phyloP scores from a whole-genome alignment of 2,329 filamentous ascomycete genomes.

The Colletotrichum musicola region DNA sequence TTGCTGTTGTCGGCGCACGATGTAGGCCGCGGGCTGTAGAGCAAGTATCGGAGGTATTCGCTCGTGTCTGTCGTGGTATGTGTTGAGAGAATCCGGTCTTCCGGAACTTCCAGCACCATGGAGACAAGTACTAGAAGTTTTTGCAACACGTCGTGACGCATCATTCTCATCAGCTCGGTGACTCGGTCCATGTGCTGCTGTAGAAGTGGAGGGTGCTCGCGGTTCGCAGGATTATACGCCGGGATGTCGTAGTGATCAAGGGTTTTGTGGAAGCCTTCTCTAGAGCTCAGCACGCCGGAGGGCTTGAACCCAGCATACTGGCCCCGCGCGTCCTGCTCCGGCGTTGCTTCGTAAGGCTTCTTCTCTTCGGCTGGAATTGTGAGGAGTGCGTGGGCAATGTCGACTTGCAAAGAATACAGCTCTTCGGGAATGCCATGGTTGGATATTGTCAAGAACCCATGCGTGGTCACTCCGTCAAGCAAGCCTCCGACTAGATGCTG shows the following conservation, averaged over 20 bases:
- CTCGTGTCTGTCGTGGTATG: neutral
- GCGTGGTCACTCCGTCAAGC: neutral
- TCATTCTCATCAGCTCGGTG: neutral
- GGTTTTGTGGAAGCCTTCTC: conserved; percentile 20
- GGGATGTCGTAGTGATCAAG: conserved; percentile 26
- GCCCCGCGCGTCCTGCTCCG: conserved; percentile 39
- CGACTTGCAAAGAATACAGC: neutral
- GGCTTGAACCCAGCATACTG: conserved; percentile 47
- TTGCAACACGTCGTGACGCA: neutral
- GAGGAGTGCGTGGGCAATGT: conserved; percentile 2
- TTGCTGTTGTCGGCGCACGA: neutral
- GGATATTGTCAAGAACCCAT: neutral
- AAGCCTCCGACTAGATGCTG: neutral
- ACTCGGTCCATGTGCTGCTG: neutral
- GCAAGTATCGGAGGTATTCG: conserved; percentile 7
- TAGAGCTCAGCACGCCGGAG: conserved; percentile 42
- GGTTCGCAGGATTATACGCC: conserved; percentile 43
- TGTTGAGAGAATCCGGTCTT: neutral
- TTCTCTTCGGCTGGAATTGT: conserved; percentile 4
- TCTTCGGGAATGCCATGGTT: conserved; percentile 5
- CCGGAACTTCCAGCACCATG: neutral
- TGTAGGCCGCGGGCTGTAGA: conserved; percentile 1
- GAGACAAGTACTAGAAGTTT: neutral
- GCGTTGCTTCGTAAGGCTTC: neutral
- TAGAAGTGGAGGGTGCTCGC: conserved; percentile 5